Percentiles rank a stretch among this genome's conserved stretches.
Evolutionary conservation across 257 asterid species (phyloP).

Genomic region (Przewalskia tangutica): DNA sequence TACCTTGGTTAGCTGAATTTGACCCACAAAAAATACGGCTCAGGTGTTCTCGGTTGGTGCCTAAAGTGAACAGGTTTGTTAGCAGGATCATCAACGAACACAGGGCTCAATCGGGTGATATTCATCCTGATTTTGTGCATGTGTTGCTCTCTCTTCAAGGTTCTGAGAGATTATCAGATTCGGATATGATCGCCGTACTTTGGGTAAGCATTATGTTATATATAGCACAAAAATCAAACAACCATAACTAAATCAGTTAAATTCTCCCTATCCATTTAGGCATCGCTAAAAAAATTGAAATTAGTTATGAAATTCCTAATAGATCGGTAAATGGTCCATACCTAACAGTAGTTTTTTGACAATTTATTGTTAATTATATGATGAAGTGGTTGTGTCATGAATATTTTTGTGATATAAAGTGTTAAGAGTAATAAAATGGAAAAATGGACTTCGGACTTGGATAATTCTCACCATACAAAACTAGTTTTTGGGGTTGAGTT

Average conservation of each 20-base stretch:
- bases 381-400: too few relatives aligned
- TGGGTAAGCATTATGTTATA: constrained; percentile 46
- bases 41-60: constrained; percentile 58
- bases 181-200: constrained; percentile 78
- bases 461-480: too few relatives aligned
- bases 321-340: too few relatives aligned
- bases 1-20: constrained; percentile 47
- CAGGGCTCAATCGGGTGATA: constrained; percentile 6
- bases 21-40: constrained; percentile 53
- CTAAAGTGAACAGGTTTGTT: constrained; percentile 55
- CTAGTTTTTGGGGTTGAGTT: too few relatives aligned
- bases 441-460: too few relatives aligned
- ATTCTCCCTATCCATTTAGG: constrained; percentile 1
- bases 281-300: too few relatives aligned
- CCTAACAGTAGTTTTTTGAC: too few relatives aligned
- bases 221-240: not conserved
- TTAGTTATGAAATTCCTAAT: too few relatives aligned
- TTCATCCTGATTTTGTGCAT: constrained; percentile 40
- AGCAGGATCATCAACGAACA: constrained; percentile 45
- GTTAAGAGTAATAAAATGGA: too few relatives aligned
- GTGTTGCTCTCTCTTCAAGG: constrained; percentile 54
- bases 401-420: too few relatives aligned
- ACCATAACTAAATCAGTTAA: not conserved
- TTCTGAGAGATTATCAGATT: constrained; percentile 41
- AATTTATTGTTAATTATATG: too few relatives aligned